Percentiles rank a stretch among this genome's conserved stretches.
These are phyloP conservation scores for Plasmopara muralis DNA, from an alignment of 352 stramenopile species.

Conservation along the genomic window DNA sequence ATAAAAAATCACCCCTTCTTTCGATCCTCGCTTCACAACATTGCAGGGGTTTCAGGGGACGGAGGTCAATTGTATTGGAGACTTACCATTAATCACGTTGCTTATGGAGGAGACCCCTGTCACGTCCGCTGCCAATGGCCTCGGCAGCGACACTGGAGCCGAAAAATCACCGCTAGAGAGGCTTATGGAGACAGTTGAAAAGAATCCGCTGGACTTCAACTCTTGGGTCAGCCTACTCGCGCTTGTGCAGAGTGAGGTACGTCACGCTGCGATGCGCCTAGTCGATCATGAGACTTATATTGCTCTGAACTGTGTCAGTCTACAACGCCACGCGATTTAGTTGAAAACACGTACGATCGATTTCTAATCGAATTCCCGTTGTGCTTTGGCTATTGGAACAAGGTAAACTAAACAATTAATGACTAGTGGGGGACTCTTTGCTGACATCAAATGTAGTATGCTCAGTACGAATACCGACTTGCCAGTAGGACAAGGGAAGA, in stretches of 20 bases:
- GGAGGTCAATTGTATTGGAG: too few relatives aligned
- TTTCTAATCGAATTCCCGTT: slow-evolving; percentile 73
- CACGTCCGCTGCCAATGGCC: slow-evolving; percentile 3
- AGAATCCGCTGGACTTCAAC: slow-evolving; percentile 77
- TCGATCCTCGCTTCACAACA: slow-evolving; percentile 3
- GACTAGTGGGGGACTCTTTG: not conserved
- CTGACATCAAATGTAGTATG: slow-evolving; percentile 36
- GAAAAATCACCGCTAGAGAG: slow-evolving; percentile 40
- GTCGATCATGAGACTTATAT: not conserved
- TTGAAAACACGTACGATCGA: slow-evolving; percentile 60
- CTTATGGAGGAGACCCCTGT: slow-evolving; percentile 12
- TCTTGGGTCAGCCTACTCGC: slow-evolving; percentile 68
- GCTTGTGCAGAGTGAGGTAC: slow-evolving; percentile 62
- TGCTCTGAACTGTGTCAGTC: slow-evolving; percentile 16
- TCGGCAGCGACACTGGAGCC: slow-evolving; percentile 4
- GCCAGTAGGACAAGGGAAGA: slow-evolving; percentile 34
- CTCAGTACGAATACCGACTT: slow-evolving; percentile 54
- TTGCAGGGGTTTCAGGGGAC: too few relatives aligned
- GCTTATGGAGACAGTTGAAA: slow-evolving; percentile 42
- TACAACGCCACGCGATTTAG: slow-evolving; percentile 36
- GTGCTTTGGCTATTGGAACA: slow-evolving; percentile 86
- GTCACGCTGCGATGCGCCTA: not conserved
- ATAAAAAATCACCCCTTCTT: slow-evolving; percentile 9
- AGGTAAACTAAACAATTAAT: slow-evolving; percentile 28
- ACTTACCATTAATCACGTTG: not conserved